Evolutionary conservation across 495 filamentous ascomycete genomes (phyloP), one percentile per base, ranked within the genome.

Genomic region (Coniosporium apollinis): DNA sequence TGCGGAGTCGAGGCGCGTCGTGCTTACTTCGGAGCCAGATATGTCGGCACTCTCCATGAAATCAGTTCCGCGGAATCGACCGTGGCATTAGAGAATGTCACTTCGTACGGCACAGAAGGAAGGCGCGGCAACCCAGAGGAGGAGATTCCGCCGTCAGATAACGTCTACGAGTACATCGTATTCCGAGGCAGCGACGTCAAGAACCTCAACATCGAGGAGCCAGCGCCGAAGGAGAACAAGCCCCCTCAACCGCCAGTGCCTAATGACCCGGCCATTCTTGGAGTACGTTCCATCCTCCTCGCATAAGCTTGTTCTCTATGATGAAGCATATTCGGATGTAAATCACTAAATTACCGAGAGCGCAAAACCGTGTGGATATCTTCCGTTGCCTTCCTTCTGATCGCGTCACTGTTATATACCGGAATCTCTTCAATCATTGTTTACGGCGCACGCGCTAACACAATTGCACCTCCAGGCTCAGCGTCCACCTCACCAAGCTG

Each of bases 361-460:
- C 82, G 80, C 82, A 92, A 89, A 77, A 61, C 64, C 66, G 56
- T 92, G 84, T 86, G 71, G 84, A 92, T 60, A 77, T 81, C 79
- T 91, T 83, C 86, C 48, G 85, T 93, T 94, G 86, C 85, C 85
- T 93, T 94, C 86, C 85, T 93, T 91, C 85, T 94, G 85, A 84
- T 44, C 28, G n/a, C n/a, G 21, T 28, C 18, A 14, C 33, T 18
- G 22, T 39, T n/a, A 11, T 17, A 17, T 33, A n/a, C 26, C 19
- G 3, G 17, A 22, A 16, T 33, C 26, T 16, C 8, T 34, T 28
- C 17, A 35, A 17, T 19, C 16, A 30, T 16, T n/a, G n/a, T n/a
- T n/a, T n/a, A n/a, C 13, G 30, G 11, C 16, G 14, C 3, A 25
- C 1, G 11, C 34, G 20, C 32, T 15, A 41, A 41, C 14, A 33